These are phyloP conservation scores for Castanea sativa DNA, from an alignment of 306 rosid species.

Conservation along the genomic window DNA sequence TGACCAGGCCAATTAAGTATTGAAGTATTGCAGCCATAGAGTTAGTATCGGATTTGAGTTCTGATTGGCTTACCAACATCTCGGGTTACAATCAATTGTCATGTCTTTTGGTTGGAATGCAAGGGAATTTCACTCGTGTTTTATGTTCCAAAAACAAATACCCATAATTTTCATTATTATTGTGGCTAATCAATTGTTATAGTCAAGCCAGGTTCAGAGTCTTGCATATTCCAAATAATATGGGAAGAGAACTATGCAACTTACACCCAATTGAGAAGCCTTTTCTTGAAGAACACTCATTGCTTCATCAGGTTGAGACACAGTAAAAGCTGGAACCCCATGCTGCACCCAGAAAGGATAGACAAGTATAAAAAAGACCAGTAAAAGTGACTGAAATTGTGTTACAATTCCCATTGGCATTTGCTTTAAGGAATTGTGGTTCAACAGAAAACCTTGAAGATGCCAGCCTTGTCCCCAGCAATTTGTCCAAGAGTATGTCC, in stretches of 20 bases:
- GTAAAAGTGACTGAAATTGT: too few species aligned
- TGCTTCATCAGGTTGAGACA: slow-evolving; percentile 89
- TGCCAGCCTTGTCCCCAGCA: slow-evolving; percentile 98
- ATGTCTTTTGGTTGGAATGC: too few species aligned
- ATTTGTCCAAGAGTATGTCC: slow-evolving; percentile 83
- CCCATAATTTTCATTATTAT: background rate
- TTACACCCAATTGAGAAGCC: slow-evolving; percentile 70
- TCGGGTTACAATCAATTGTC: too few species aligned
- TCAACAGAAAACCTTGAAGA: slow-evolving; percentile 71
- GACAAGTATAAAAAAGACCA: slow-evolving; percentile 2
- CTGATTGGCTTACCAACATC: too few species aligned
- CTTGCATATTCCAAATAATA: slow-evolving; percentile 10
- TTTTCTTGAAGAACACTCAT: slow-evolving; percentile 76
- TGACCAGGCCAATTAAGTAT: too few species aligned
- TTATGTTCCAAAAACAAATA: background rate
- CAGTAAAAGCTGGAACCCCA: slow-evolving; percentile 73
- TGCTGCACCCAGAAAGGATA: slow-evolving; percentile 36
- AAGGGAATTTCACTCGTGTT: too few species aligned
- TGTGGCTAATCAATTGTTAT: background rate
- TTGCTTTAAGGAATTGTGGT: background rate
- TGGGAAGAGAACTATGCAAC: slow-evolving; percentile 32
- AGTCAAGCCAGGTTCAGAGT: slow-evolving; percentile 6
- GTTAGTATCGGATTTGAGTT: too few species aligned
- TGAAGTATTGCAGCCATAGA: too few species aligned
- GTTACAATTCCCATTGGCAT: too few species aligned